Conservation (phyloP, 1,284 basidiomycete species). For the Amylostereum areolatum region DNA sequence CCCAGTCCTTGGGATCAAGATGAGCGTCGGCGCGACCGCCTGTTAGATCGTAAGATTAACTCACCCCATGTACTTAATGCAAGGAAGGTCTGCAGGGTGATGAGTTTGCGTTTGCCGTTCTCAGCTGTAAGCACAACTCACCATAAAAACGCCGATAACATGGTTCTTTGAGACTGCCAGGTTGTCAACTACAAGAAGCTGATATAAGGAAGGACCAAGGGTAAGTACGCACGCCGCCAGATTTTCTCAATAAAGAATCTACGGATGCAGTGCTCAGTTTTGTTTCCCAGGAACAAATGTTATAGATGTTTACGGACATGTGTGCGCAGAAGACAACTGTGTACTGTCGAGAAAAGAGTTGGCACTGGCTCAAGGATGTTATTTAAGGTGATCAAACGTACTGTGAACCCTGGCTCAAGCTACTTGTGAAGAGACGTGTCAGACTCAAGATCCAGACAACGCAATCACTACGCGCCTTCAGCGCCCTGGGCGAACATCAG, state of each 20-base stretch:
- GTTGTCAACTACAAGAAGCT: not conserved
- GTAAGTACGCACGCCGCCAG: not conserved
- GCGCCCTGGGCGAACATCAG: too few relatives aligned
- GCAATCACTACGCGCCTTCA: too few relatives aligned
- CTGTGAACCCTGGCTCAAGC: too few relatives aligned
- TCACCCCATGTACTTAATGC: slow-evolving; percentile 1
- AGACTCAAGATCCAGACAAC: too few relatives aligned
- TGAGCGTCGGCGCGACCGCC: not conserved
- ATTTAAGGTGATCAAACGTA: too few relatives aligned
- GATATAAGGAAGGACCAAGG: not conserved
- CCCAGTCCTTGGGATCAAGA: not conserved
- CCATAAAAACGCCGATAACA: not conserved
- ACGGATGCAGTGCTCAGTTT: too few relatives aligned
- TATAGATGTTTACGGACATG: not conserved
- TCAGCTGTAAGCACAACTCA: not conserved
- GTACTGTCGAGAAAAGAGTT: not conserved
- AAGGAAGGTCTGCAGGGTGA: not conserved
- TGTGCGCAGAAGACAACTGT: not conserved
- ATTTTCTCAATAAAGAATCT: slow-evolving; percentile 3
- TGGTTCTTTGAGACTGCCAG: not conserved
- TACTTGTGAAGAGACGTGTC: too few relatives aligned
- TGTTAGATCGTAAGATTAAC: not conserved
- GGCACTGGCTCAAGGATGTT: too few relatives aligned
- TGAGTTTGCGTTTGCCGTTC: not conserved
- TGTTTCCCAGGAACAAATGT: not conserved